phyloP scores from a whole-genome alignment of 345 rosid genomes.

The Melastoma malabathricum region DNA sequence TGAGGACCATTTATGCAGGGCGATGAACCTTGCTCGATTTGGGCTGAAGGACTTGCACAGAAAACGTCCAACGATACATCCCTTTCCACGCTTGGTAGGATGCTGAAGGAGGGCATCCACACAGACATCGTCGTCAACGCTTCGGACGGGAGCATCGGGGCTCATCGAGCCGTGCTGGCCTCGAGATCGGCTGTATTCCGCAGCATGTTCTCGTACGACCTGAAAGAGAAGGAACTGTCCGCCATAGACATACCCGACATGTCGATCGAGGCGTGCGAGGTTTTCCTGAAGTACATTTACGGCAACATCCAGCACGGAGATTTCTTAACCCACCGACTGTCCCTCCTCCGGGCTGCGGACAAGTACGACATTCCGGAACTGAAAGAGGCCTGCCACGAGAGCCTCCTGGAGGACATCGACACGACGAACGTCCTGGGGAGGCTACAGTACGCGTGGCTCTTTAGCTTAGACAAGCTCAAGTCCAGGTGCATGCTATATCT shows the following conservation, averaged over 20 bases:
- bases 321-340: slow-evolving; percentile 56
- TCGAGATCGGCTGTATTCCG: slow-evolving; percentile 77
- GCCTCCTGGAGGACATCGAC: slow-evolving; percentile 78
- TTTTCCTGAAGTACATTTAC: slow-evolving; percentile 63
- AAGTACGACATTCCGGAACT: slow-evolving; percentile 67
- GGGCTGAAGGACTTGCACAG: slow-evolving; percentile 46
- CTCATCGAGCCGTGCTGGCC: slow-evolving; percentile 88
- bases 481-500: slow-evolving; percentile 70
- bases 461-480: slow-evolving; percentile 58
- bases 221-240: slow-evolving; percentile 82
- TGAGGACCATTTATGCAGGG: slow-evolving; percentile 28
- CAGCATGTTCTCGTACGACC: slow-evolving; percentile 79
- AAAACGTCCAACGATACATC: slow-evolving; percentile 42
- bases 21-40: slow-evolving; percentile 60
- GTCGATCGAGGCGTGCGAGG: slow-evolving; percentile 69
- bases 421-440: slow-evolving; percentile 71
- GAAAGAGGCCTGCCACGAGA: slow-evolving; percentile 75
- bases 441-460: slow-evolving; percentile 67
- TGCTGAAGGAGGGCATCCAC: slow-evolving; percentile 79
- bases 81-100: slow-evolving; percentile 52
- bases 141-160: slow-evolving; percentile 70
- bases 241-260: slow-evolving; percentile 63
- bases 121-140: slow-evolving; percentile 65
- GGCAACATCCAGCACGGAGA: slow-evolving; percentile 64
- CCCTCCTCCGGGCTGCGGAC: slow-evolving; percentile 75